A percentile compares a stretch with the other conserved stretches of the same genome.
Conservation (phyloP, 805 yeast genomes). For the Ascoidea rubescens region DNA sequence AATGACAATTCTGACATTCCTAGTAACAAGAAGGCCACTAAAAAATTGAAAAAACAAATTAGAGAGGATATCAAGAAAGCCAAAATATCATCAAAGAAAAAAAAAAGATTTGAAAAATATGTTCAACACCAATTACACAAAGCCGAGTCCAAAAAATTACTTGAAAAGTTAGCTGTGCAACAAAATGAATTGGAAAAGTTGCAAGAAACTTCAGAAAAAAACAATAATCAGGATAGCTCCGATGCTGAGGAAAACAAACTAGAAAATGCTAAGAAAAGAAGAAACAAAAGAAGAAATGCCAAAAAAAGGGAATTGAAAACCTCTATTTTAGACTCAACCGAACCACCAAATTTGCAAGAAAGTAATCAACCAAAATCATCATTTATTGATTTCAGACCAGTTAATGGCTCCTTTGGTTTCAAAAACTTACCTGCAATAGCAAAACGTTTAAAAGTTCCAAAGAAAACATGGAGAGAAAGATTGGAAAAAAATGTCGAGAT, state of each 20-base stretch:
- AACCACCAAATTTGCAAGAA: neutral
- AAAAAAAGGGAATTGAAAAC: no score
- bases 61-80: constrained; percentile 42
- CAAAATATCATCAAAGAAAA: constrained; percentile 60
- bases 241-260: neutral
- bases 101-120: constrained; percentile 77
- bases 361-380: neutral
- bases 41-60: neutral
- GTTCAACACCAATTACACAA: constrained; percentile 81
- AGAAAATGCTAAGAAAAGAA: neutral
- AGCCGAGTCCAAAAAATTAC: constrained; percentile 36
- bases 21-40: neutral
- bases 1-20: neutral
- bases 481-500: neutral
- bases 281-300: neutral
- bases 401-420: neutral
- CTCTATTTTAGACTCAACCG: no score
- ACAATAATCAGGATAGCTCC: neutral
- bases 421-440: no score
- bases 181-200: neutral
- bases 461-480: neutral
- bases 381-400: neutral
- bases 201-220: neutral
- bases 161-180: neutral
- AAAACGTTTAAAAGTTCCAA: neutral